Evolutionary conservation across 83 land plant species (phyloP).

Genomic region (Thuja plicata): DNA sequence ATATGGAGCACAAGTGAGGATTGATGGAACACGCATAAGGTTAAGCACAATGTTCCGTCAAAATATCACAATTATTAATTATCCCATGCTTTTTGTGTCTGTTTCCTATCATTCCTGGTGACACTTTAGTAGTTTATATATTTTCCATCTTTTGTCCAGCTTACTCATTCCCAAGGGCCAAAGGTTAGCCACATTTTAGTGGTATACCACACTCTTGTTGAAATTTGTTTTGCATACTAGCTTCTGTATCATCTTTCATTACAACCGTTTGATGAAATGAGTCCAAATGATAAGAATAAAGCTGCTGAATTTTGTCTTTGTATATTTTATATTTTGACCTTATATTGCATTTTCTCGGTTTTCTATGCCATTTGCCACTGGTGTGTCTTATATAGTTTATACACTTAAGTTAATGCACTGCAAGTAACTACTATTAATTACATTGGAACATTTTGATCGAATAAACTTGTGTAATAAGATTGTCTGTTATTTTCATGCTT

Average conservation of each 20-base stretch:
- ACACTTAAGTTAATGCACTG: not conserved
- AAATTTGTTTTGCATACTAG: not conserved
- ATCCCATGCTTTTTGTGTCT: not conserved
- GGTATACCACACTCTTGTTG: not conserved
- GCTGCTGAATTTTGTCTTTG: not conserved
- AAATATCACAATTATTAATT: not conserved
- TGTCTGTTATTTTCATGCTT: not conserved
- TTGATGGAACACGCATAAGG: constrained; percentile 62
- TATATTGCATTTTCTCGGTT: not conserved
- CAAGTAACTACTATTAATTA: not conserved
- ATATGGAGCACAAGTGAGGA: constrained; percentile 68
- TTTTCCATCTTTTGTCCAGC: not conserved
- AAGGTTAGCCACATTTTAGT: not conserved
- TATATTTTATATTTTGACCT: not conserved
- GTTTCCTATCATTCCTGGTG: not conserved
- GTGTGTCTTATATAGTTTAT: not conserved
- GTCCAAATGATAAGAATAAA: not conserved
- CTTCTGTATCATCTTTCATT: not conserved
- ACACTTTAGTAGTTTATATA: not conserved
- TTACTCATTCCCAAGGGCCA: not conserved
- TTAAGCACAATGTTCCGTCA: constrained; percentile 14
- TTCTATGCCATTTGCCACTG: not conserved
- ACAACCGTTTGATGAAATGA: not conserved
- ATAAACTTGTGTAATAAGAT: not conserved
- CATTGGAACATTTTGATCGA: not conserved